These are phyloP conservation scores for Stemphylium vesicarium DNA, from an alignment of 2,329 filamentous ascomycete species.

Conservation along the genomic window DNA sequence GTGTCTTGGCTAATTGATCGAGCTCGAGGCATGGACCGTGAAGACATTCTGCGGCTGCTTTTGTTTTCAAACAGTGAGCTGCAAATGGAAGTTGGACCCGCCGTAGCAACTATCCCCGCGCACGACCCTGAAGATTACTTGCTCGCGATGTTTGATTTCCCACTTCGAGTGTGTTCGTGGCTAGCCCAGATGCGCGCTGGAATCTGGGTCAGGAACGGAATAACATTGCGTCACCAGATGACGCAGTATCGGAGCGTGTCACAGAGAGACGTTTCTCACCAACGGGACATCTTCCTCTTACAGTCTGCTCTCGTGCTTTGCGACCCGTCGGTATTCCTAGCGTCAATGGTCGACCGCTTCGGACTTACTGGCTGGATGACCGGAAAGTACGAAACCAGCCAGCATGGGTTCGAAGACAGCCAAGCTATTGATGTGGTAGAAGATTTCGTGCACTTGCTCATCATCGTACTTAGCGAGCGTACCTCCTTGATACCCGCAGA, in stretches of 20 bases:
- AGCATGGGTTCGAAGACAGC: constrained; percentile 76
- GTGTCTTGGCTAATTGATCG: constrained; percentile 95
- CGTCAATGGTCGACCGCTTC: constrained; percentile 89
- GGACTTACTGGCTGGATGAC: constrained; percentile 87
- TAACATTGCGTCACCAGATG: constrained; percentile 94
- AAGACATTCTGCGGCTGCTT: constrained; percentile 71
- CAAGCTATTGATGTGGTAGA: constrained; percentile 94
- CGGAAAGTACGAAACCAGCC: constrained; percentile 72
- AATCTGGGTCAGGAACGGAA: constrained; percentile 98
- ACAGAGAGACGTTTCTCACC: constrained; percentile 90
- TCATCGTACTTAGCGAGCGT: constrained; percentile 88
- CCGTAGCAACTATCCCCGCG: constrained; percentile 66
- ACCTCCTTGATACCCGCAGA: constrained; percentile 75
- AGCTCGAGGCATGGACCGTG: constrained; percentile 74
- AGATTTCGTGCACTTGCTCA: constrained; percentile 92
- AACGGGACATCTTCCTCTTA: constrained; percentile 91
- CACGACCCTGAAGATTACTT: constrained; percentile 77
- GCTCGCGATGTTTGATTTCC: constrained; percentile 89
- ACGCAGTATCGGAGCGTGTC: constrained; percentile 89
- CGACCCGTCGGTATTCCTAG: constrained; percentile 80
- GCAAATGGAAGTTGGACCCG: constrained; percentile 63
- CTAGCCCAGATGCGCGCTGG: constrained; percentile 96
- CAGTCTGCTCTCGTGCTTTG: constrained; percentile 91
- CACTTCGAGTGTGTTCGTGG: constrained; percentile 92
- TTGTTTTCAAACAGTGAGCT: constrained; percentile 76